Percentiles rank a stretch among this genome's conserved stretches.
Evolutionary conservation across 2,329 filamentous ascomycete species (phyloP).

Genomic region (Cercospora brassicicola): DNA sequence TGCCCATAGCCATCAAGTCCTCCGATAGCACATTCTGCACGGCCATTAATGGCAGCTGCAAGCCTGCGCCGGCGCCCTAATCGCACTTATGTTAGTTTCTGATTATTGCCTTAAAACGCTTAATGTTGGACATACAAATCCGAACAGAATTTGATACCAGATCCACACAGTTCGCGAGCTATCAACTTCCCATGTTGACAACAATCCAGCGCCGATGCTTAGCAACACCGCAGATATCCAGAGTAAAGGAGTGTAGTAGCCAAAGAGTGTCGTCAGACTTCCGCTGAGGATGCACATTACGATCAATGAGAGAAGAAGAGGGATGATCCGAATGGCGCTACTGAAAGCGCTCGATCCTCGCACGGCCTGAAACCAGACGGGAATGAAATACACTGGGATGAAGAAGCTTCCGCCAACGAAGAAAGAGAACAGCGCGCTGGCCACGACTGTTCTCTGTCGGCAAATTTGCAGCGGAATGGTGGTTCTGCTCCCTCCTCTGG

Average conservation of each 20-base stretch:
- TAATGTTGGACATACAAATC: conserved; percentile 41
- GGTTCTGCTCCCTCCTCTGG: conserved; percentile 44
- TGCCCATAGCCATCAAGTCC: conserved; percentile 37
- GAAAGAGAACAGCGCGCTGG: conserved; percentile 35
- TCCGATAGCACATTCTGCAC: conserved; percentile 40
- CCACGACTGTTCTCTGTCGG: conserved; percentile 43
- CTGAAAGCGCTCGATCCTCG: conserved; percentile 48
- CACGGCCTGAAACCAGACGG: conserved; percentile 54
- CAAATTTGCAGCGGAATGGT: conserved; percentile 44
- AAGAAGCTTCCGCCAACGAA: conserved; percentile 45
- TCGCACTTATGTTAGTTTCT: conserved; percentile 36
- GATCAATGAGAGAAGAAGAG: conserved; percentile 39
- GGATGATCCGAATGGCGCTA: conserved; percentile 50
- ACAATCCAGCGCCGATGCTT: conserved; percentile 39
- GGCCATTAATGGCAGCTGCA: conserved; percentile 46
- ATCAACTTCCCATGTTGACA: conserved; percentile 44
- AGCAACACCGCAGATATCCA: conserved; percentile 5
- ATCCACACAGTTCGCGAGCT: conserved; percentile 35
- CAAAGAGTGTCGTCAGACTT: conserved; percentile 13
- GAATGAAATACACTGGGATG: conserved; percentile 41
- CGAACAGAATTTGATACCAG: conserved; percentile 50
- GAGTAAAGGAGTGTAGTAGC: conserved; percentile 42
- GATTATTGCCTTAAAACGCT: conserved; percentile 40
- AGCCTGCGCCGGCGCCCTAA: conserved; percentile 44
- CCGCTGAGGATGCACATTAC: conserved; percentile 9